Evolutionary conservation across 2,329 filamentous ascomycete species (phyloP), one percentile per base, ranked within the genome.

Genomic region (Alternaria ventricosa): DNA sequence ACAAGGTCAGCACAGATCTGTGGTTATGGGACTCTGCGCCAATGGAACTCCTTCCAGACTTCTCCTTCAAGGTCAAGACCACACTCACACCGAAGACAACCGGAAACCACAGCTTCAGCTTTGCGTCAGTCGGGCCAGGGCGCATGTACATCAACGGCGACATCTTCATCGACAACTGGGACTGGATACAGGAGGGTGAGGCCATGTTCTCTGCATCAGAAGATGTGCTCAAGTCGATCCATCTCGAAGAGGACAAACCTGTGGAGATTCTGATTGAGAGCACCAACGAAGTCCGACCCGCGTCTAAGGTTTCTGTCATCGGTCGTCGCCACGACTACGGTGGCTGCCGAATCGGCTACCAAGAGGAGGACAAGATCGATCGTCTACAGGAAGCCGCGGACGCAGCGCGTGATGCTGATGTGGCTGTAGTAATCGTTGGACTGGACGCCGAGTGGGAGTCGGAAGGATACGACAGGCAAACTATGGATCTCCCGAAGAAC

Each of bases 401-500:
- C 27, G 83, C 91, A 7, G 93, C 93, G 28, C 86, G 85, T 74
- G 84, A 87, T 45, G 89, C 90, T 2, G 92, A 95, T 60, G 90
- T 94, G 74, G 92, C 94, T 51, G 86, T 96, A 65, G 84, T 96
- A 57, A 92, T 92, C 74, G 90, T 89, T 2, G 93, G 93, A 2
- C 85, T 96, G 51, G 94, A 94, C 73, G 87, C 87, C 6, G 90
- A 93, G 75, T 93, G 90, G 90, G 90, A 93, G 74, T 91, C 89
- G 2, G 90, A 92, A 73, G 90, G 90, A 23, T 84, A 87, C 43
- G 89, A 92, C 74, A 84, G 89, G 46, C 83, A 87, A 66, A 87
- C 83, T 12, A 88, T 89, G 86, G 86, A 88, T 66, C 80, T 90
- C 10, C 87, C 87, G 5, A 81, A 80, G 61, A 66, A 81, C 41